phyloP scores from a whole-genome alignment of 1,139 yeast species.

The Chernovozyma aurita region DNA sequence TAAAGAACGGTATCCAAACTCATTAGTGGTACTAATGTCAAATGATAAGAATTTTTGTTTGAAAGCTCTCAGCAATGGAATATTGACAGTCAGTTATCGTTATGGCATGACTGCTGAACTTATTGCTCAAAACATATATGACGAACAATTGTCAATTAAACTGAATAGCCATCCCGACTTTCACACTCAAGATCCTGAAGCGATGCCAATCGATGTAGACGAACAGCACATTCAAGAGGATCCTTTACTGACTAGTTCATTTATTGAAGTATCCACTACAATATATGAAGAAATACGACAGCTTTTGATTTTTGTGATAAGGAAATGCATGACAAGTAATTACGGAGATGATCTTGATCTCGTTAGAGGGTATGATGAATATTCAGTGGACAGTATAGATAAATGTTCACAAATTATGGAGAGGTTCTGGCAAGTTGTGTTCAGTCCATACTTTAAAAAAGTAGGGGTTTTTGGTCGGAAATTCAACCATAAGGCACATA shows the following conservation, averaged over 20 bases:
- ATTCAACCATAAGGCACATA: neutral
- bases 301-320: slow-evolving; percentile 44
- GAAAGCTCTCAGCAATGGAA: slow-evolving; percentile 65
- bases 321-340: slow-evolving; percentile 46
- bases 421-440: slow-evolving; percentile 56
- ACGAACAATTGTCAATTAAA: slow-evolving; percentile 23
- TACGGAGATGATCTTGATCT: slow-evolving; percentile 56
- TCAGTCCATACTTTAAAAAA: slow-evolving; percentile 40
- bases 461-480: neutral
- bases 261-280: slow-evolving; percentile 1
- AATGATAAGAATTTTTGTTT: slow-evolving; percentile 81
- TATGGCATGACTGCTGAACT: slow-evolving; percentile 55
- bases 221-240: neutral
- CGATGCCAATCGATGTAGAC: neutral
- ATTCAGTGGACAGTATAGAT: slow-evolving; percentile 26
- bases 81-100: slow-evolving; percentile 65
- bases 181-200: neutral
- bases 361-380: slow-evolving; percentile 42
- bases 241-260: neutral
- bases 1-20: slow-evolving; percentile 31
- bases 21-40: slow-evolving; percentile 62
- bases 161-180: neutral
- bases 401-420: slow-evolving; percentile 42
- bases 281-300: slow-evolving; percentile 39
- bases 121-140: slow-evolving; percentile 48